Conservation (phyloP, 768 basidiomycete genomes). For the Clitopilus hobsonii region DNA sequence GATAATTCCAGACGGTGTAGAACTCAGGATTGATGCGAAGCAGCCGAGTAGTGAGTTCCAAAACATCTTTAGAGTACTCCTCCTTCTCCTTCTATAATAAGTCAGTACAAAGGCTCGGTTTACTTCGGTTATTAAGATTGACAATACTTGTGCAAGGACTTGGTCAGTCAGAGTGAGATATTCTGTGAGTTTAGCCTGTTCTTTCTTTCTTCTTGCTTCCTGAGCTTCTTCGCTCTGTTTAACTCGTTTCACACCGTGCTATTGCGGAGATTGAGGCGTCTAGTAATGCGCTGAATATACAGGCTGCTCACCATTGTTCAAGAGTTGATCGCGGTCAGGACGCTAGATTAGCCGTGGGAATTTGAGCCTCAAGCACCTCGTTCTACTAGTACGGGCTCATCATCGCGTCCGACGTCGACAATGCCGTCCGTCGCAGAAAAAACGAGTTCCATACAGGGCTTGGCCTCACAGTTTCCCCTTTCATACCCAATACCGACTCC, state of each 20-base stretch:
- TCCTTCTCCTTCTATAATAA: conserved; percentile 56
- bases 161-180: conserved; percentile 65
- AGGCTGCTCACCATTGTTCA: conserved; percentile 12
- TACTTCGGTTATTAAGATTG: neutral
- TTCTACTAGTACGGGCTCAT: conserved; percentile 1
- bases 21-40: conserved; percentile 91
- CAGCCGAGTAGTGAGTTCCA: conserved; percentile 71
- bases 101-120: neutral
- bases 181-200: conserved; percentile 70
- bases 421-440: conserved; percentile 58
- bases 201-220: conserved; percentile 65
- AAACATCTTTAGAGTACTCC: conserved; percentile 71
- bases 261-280: conserved; percentile 5
- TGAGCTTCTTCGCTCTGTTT: conserved; percentile 53
- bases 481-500: conserved; percentile 84
- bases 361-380: neutral
- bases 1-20: conserved; percentile 95
- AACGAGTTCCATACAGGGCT: conserved; percentile 40
- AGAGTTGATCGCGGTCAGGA: neutral
- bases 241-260: conserved; percentile 72
- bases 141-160: conserved; percentile 13
- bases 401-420: conserved; percentile 13
- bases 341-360: conserved; percentile 7
- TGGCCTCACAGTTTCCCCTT: conserved; percentile 68
- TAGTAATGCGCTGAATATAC: neutral